Conservation (phyloP, 345 rosid genomes). For the Arabidopsis arenosa region DNA sequence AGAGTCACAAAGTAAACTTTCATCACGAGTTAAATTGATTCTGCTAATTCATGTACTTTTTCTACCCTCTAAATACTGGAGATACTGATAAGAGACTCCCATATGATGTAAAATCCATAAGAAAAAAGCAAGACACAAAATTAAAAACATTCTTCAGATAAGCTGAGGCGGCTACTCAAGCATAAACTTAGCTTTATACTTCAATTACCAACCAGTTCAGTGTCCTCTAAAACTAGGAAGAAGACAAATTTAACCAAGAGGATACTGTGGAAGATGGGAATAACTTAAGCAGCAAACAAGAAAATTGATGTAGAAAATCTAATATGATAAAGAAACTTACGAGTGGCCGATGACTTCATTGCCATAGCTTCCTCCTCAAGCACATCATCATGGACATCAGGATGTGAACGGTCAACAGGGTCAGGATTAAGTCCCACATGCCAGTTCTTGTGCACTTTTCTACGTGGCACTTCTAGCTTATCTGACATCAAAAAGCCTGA, state of each 20-base stretch:
- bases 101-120: slow-evolving; percentile 22
- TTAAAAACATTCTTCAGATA: slow-evolving; percentile 16
- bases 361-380: slow-evolving; percentile 70
- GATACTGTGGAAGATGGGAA: not conserved
- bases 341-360: slow-evolving; percentile 48
- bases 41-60: slow-evolving; percentile 20
- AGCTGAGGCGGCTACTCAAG: slow-evolving; percentile 25
- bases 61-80: slow-evolving; percentile 15
- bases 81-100: slow-evolving; percentile 14
- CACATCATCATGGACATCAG: slow-evolving; percentile 81
- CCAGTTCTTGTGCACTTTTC: slow-evolving; percentile 90
- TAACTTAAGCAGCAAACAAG: slow-evolving; percentile 25
- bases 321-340: slow-evolving; percentile 58
- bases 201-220: slow-evolving; percentile 3
- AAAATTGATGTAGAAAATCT: slow-evolving; percentile 18
- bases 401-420: slow-evolving; percentile 94
- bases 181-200: slow-evolving; percentile 26
- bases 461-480: slow-evolving; percentile 88
- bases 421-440: slow-evolving; percentile 82
- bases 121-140: slow-evolving; percentile 10
- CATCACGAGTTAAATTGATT: slow-evolving; percentile 22
- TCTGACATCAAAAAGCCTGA: slow-evolving; percentile 98
- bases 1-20: slow-evolving; percentile 31
- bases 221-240: slow-evolving; percentile 19
- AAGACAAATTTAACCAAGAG: slow-evolving; percentile 23